Percentiles rank a stretch among this genome's conserved stretches.
phyloP scores from a whole-genome alignment of 352 stramenopile genomes.

The Phytopythium boreale region DNA sequence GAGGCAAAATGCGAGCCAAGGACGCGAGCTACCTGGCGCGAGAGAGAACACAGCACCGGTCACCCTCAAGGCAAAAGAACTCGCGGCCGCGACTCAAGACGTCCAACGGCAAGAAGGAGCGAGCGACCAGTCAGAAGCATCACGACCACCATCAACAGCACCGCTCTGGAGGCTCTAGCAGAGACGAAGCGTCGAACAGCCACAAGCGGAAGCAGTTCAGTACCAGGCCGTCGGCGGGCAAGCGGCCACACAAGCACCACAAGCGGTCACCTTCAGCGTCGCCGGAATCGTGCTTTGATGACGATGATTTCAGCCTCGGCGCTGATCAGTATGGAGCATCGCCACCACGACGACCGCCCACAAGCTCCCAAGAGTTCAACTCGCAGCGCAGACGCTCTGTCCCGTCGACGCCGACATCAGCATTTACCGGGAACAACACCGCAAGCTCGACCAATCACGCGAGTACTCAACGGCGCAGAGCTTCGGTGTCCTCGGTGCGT shows the following conservation, averaged over 20 bases:
- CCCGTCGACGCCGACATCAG: not conserved
- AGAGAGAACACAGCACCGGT: not conserved
- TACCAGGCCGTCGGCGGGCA: not conserved
- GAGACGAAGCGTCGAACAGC: not conserved
- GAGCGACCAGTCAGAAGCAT: not conserved
- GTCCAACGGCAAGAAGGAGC: slow-evolving; percentile 4
- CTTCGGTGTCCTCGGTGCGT: not conserved
- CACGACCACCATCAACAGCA: not conserved
- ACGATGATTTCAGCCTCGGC: slow-evolving; percentile 22
- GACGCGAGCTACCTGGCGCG: not conserved
- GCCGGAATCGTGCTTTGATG: slow-evolving; percentile 6
- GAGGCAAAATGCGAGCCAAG: slow-evolving; percentile 7
- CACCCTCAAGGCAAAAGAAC: not conserved
- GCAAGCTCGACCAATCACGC: not conserved
- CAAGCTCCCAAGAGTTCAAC: slow-evolving; percentile 1
- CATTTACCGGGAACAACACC: not conserved
- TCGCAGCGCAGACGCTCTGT: not conserved
- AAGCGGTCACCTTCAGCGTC: not conserved
- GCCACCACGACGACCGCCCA: slow-evolving; percentile 22
- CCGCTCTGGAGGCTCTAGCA: not conserved
- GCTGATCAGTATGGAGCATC: slow-evolving; percentile 20
- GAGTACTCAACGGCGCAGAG: not conserved
- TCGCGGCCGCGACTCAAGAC: not conserved
- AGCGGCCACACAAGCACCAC: not conserved
- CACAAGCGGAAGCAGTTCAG: slow-evolving; percentile 8